Conservation (phyloP, 2,329 filamentous ascomycete species). For the Phyllosticta citribraziliensis region DNA sequence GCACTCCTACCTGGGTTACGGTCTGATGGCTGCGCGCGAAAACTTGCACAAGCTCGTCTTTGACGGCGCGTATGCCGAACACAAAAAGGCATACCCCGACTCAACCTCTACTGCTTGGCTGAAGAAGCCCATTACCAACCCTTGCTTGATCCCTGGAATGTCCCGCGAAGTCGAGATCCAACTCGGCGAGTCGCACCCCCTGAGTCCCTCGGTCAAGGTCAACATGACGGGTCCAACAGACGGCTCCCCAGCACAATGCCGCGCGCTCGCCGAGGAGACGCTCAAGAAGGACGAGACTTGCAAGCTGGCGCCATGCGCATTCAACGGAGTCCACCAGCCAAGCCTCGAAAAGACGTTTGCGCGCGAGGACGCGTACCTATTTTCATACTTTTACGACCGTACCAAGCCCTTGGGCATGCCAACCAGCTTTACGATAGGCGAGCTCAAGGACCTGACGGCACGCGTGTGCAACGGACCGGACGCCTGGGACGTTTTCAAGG, state of each 20-base stretch:
- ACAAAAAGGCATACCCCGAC: slow-evolving; percentile 30
- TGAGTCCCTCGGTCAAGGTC: slow-evolving; percentile 57
- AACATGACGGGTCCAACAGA: slow-evolving; percentile 80
- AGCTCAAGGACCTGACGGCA: slow-evolving; percentile 76
- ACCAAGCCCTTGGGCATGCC: slow-evolving; percentile 93
- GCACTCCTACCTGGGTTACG: slow-evolving; percentile 94
- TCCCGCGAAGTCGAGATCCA: slow-evolving; percentile 62
- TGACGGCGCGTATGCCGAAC: slow-evolving; percentile 56
- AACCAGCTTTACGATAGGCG: slow-evolving; percentile 86
- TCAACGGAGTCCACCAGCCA: slow-evolving; percentile 95
- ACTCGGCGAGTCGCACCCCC: slow-evolving; percentile 54
- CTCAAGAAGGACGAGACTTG: slow-evolving; percentile 79
- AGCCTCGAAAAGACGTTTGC: slow-evolving; percentile 85
- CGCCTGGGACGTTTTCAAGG: slow-evolving; percentile 71
- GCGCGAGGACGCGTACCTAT: slow-evolving; percentile 85
- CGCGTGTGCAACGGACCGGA: slow-evolving; percentile 73
- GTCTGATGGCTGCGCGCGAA: slow-evolving; percentile 88
- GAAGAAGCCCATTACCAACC: slow-evolving; percentile 63
- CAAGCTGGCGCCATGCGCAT: slow-evolving; percentile 83
- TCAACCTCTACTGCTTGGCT: slow-evolving; percentile 47
- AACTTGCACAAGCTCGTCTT: slow-evolving; percentile 71
- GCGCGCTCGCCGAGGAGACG: slow-evolving; percentile 80
- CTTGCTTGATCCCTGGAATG: slow-evolving; percentile 78
- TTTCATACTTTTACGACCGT: slow-evolving; percentile 97
- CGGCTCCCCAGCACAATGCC: slow-evolving; percentile 75